Conservation (phyloP, 1,284 basidiomycete species). For the Cryptococcus sp. region DNA sequence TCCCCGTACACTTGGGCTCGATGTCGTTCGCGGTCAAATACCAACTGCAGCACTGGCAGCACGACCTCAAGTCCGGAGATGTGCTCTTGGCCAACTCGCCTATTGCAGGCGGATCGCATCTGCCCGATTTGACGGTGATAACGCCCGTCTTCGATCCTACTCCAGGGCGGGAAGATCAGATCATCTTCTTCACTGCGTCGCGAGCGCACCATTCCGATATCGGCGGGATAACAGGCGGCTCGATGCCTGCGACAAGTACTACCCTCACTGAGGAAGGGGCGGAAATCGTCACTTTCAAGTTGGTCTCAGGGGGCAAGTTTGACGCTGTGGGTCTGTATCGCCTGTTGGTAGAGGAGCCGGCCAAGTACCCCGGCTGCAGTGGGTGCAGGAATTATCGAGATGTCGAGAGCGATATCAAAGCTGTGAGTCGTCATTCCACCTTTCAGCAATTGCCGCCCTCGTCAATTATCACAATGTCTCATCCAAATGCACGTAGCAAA, state of each 20-base stretch:
- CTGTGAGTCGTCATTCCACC: conserved; percentile 40
- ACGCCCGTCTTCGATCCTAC: conserved; percentile 37
- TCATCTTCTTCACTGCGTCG: conserved; percentile 47
- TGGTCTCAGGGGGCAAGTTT: conserved; percentile 80
- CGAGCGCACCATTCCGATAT: conserved; percentile 44
- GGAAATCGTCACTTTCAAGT: conserved; percentile 82
- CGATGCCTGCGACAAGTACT: conserved; percentile 91
- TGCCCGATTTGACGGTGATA: conserved; percentile 47
- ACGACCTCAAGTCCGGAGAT: conserved; percentile 52
- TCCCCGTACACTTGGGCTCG: conserved; percentile 58
- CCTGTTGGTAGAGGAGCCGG: conserved; percentile 78
- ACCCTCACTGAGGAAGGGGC: conserved; percentile 93
- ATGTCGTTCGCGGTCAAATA: conserved; percentile 50
- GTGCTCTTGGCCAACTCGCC: conserved; percentile 58
- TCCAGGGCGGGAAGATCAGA: conserved; percentile 14
- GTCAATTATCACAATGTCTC: background rate
- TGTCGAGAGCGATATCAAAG: conserved; percentile 91
- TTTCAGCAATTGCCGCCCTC: background rate
- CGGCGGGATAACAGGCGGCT: conserved; percentile 57
- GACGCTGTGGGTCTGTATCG: conserved; percentile 72
- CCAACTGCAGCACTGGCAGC: conserved; percentile 51
- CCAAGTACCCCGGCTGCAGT: conserved; percentile 56
- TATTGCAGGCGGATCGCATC: conserved; percentile 39
- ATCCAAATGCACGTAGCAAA: conserved; percentile 60
- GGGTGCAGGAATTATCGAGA: conserved; percentile 25